Percentiles rank a stretch among this genome's conserved stretches.
Evolutionary conservation across 2,329 filamentous ascomycete species (phyloP).

Genomic region (Xylaria sp.): DNA sequence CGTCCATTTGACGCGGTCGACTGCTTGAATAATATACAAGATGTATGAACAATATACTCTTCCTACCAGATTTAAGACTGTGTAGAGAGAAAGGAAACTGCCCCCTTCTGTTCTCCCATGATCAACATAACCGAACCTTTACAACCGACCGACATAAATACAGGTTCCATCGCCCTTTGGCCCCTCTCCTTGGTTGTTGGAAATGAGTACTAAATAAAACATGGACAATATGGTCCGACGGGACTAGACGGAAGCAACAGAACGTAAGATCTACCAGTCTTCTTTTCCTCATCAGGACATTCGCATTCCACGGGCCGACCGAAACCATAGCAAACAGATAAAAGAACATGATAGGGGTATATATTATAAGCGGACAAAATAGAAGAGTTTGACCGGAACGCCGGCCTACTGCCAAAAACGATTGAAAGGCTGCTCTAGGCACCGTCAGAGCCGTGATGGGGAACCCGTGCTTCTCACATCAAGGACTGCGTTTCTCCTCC

Average conservation of each 20-base stretch:
- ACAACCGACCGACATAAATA: constrained; percentile 32
- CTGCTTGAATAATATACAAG: constrained; percentile 40
- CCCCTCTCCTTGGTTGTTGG: constrained; percentile 13
- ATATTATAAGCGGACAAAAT: constrained; percentile 53
- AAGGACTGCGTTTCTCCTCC: constrained; percentile 43
- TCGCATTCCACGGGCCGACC: constrained; percentile 47
- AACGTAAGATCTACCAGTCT: constrained; percentile 43
- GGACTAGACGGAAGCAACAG: constrained; percentile 38
- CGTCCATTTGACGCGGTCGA: constrained; percentile 21
- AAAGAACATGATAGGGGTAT: constrained; percentile 54
- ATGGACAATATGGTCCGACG: constrained; percentile 39
- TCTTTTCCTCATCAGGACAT: constrained; percentile 47
- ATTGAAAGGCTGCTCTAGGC: constrained; percentile 48
- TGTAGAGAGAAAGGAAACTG: constrained; percentile 26
- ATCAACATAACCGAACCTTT: constrained; percentile 21
- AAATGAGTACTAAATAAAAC: constrained; percentile 41
- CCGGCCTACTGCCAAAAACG: constrained; percentile 45
- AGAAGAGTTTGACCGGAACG: constrained; percentile 48
- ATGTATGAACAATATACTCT: constrained; percentile 34
- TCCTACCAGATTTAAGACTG: constrained; percentile 29
- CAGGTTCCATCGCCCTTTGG: constrained; percentile 31
- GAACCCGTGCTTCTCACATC: constrained; percentile 43
- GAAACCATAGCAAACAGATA: constrained; percentile 51
- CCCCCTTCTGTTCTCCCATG: constrained; percentile 28
- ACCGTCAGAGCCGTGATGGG: constrained; percentile 39